A percentile compares a stretch with the other conserved stretches of the same genome.
These are phyloP conservation scores for Dictyostelium firmibasis DNA, from an alignment of 78 protist species.

Conservation along the genomic window DNA sequence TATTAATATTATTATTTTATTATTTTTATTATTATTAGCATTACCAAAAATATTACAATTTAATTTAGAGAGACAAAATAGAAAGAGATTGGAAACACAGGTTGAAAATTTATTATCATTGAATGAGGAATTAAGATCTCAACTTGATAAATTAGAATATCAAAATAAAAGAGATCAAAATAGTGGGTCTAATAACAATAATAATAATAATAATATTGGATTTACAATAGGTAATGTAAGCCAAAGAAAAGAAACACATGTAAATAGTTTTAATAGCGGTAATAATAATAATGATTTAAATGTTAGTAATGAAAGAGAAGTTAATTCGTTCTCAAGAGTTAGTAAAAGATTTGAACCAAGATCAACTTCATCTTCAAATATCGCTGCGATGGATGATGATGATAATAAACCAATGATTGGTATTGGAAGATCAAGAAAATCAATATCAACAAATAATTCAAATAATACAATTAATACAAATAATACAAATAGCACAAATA, in stretches of 20 bases:
- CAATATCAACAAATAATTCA: neutral
- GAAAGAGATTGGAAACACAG: constrained; percentile 66
- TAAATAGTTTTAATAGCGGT: neutral
- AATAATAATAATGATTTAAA: neutral
- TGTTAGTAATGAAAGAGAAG: neutral
- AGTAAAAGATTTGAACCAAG: constrained; percentile 18
- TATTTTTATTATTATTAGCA: neutral
- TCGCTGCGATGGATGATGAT: neutral
- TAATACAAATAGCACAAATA: neutral
- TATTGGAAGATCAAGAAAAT: constrained; percentile 59
- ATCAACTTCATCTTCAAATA: neutral
- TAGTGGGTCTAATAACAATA: neutral
- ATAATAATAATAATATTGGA: neutral
- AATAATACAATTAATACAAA: neutral
- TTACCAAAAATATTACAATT: constrained; percentile 75
- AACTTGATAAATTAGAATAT: constrained; percentile 58
- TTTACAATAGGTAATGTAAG: neutral
- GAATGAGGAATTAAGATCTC: constrained; percentile 69
- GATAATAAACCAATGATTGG: constrained; percentile 38
- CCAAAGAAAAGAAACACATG: neutral
- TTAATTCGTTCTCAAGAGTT: constrained; percentile 21
- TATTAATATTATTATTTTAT: neutral
- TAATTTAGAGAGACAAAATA: constrained; percentile 74
- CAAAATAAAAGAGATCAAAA: constrained; percentile 28
- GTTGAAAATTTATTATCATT: constrained; percentile 39